Percentiles rank a stretch among this genome's conserved stretches.
Evolutionary conservation across 805 yeast genomes (phyloP).

Genomic region (Peterozyma toletana): DNA sequence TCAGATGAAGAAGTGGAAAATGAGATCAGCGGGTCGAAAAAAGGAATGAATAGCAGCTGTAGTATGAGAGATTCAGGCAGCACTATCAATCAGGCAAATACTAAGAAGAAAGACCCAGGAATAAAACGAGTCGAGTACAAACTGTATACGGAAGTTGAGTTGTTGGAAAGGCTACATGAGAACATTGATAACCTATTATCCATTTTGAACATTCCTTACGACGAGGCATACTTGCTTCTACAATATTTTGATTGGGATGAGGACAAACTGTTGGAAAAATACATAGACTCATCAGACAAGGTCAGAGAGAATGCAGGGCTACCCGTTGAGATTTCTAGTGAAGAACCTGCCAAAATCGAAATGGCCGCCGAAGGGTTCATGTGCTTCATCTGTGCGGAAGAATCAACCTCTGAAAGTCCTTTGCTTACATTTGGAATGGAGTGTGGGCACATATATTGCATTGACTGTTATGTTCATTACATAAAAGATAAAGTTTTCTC

Average conservation of each 20-base stretch:
- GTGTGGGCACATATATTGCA: conserved; percentile 71
- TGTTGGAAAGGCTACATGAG: neutral
- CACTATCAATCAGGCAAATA: too few relatives aligned
- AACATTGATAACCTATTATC: conserved; percentile 25
- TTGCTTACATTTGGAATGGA: conserved; percentile 38
- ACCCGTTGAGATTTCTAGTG: conserved; percentile 24
- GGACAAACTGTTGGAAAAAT: conserved; percentile 48
- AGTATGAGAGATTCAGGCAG: too few relatives aligned
- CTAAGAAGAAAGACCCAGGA: too few relatives aligned
- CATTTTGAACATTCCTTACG: conserved; percentile 28
- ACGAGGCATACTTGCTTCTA: conserved; percentile 35
- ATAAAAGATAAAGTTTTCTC: conserved; percentile 33
- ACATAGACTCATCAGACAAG: conserved; percentile 34
- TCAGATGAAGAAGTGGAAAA: neutral
- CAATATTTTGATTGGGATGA: conserved; percentile 52
- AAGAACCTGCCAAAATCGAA: conserved; percentile 7
- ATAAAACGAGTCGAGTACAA: neutral
- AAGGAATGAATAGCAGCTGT: too few relatives aligned
- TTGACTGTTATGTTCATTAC: conserved; percentile 60
- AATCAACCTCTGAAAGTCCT: conserved; percentile 23
- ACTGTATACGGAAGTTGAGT: conserved; percentile 1
- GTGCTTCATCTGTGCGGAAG: conserved; percentile 75
- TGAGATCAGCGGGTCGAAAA: too few relatives aligned
- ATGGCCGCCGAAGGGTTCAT: conserved; percentile 22
- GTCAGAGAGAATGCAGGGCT: conserved; percentile 20